Evolutionary conservation across 345 rosid genomes (phyloP), one percentile per base, ranked within the genome.

Genomic region (Salix exigua): DNA sequence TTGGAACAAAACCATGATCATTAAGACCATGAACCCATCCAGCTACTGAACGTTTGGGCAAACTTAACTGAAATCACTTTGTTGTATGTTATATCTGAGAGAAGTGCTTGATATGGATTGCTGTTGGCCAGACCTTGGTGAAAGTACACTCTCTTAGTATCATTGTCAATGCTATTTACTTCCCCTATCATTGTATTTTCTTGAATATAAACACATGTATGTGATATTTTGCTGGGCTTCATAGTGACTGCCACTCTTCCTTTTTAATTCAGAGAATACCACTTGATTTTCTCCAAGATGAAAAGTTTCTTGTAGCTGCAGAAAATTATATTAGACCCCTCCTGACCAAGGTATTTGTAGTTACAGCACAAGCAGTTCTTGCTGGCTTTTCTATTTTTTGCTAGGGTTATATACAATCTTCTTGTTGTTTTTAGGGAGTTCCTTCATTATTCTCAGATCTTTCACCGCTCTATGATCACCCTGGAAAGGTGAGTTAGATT

Each of bases 371-470:
- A 25, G 38, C 23, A 55, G 58, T 53, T 64, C 21, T 48, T 68
- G n/a, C 21, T 80, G 68, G 65, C 42, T 70, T 64, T 70, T 69
- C 8, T 53, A 68, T 28, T 66, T 76, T 67, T 38, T 51, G 64
- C 51, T 44, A 40, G 26, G 71, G 37, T 83, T 33, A 78, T 60
- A n/a, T 68, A 70, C 42, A 21, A 37, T 72, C 21, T 70, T 78
- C 65, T 63, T 77, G 53, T 30, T 81, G 64, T 61, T 78, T 73
- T 51, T 82, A 92, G 98, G 99, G 99, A 72, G 98, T 96, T 81
- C 98, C 99, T 81, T 96, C 99, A 48, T 83, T 94, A 74, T 96
- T 96, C 82, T 94, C 98, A 21, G 97, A 94, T 79, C 98, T 96
- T 83, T 96, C 98, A 72, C 88, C 99, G 68, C 82, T 96, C 71